These are phyloP conservation scores for Endogone sp. DNA, from an alignment of 192 early-diverging fungal species.

Conservation along the genomic window DNA sequence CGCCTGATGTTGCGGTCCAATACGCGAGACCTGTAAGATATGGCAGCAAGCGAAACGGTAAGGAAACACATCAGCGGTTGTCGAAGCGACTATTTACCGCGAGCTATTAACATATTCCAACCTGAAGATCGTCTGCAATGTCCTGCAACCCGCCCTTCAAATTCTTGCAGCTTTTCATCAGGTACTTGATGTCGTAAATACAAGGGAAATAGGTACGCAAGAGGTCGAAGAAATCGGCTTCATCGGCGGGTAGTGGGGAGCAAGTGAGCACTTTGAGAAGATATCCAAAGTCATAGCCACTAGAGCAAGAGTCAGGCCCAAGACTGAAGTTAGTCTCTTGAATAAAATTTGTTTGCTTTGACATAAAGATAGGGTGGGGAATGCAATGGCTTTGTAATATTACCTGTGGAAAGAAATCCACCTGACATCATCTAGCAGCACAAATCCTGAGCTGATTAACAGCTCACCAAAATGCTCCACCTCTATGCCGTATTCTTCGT, in stretches of 20 bases:
- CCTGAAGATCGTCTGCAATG: conserved; percentile 94
- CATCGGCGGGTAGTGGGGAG: conserved; percentile 84
- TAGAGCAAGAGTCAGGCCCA: conserved; percentile 14
- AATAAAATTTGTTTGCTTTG: conserved; percentile 3
- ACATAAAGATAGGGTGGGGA: not conserved
- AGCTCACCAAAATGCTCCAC: conserved; percentile 96
- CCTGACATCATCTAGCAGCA: conserved; percentile 89
- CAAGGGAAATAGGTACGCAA: conserved; percentile 95
- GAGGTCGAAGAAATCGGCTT: conserved; percentile 91
- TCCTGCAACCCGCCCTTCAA: conserved; percentile 98
- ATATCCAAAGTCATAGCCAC: conserved; percentile 99
- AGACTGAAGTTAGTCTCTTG: not conserved
- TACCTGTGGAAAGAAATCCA: conserved; percentile 99
- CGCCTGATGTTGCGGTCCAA: conserved; percentile 98
- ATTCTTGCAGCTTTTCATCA: conserved; percentile 96
- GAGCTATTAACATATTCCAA: conserved; percentile 33
- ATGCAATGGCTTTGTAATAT: not conserved
- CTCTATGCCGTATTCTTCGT: conserved; percentile 95
- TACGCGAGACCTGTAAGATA: conserved; percentile 65
- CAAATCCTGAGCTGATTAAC: conserved; percentile 94
- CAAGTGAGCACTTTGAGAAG: conserved; percentile 94
- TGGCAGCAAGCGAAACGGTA: not conserved
- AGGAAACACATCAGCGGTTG: not conserved
- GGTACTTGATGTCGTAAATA: conserved; percentile 98
- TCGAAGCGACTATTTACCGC: too few relatives aligned